Base-by-base conservation (phyloP, 495 filamentous ascomycete genomes). In the Aspergillus bertholletiae region DNA sequence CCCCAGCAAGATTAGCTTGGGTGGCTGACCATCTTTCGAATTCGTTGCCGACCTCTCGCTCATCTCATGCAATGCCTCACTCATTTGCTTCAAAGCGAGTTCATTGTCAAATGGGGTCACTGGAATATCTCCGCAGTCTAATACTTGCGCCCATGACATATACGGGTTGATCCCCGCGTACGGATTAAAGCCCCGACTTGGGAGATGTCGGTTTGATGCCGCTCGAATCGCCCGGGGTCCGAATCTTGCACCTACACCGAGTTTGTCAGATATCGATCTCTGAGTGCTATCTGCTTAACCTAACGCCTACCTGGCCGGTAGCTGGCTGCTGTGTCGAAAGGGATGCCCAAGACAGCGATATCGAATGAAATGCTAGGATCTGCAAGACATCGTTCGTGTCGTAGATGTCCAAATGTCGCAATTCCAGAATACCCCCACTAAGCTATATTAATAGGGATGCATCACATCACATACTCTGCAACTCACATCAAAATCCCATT, bases 221-320 rank as follows among this genome's bases (percentile, higher is more conserved):
- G 85, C 77, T 54, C 87, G 78, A 56, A 90, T 89, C 15, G 81
- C 84, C 20, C 73, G 78, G 5, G 87, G 86, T 1, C 87, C 87
- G 55, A 87, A 90, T 12, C 87, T 78, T 34, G 86, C 85, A 22
- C 87, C n/a, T n/a, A n/a, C n/a, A n/a, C n/a, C n/a, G n/a, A n/a
- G n/a, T n/a, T n/a, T n/a, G n/a, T n/a, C n/a, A n/a, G n/a, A n/a
- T n/a, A n/a, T n/a, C n/a, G n/a, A n/a, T n/a, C n/a, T n/a, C n/a
- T n/a, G n/a, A n/a, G n/a, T n/a, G n/a, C n/a, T n/a, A n/a, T n/a
- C n/a, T n/a, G n/a, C n/a, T n/a, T n/a, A n/a, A n/a, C n/a, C n/a
- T n/a, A n/a, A n/a, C n/a, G n/a, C n/a, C n/a, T n/a, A n/a, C n/a
- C 86, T 5, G 86, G 86, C 26, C 86, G 77, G 65, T 85, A 85